Conservation (phyloP, 805 yeast genomes). For the Metschnikowia peoriensis region DNA sequence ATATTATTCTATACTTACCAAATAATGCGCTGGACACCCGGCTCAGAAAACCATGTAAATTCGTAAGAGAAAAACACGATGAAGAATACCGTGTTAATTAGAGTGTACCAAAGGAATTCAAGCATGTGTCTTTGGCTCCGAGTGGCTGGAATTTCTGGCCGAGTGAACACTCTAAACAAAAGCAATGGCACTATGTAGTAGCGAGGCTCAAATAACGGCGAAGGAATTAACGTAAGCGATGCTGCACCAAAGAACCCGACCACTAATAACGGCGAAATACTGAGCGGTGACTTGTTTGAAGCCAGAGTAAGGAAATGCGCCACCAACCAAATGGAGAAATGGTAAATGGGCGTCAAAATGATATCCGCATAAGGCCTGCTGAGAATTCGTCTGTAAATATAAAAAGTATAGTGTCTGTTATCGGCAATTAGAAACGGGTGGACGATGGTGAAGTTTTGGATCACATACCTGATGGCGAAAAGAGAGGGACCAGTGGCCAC, state of each 20-base stretch:
- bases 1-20: constrained; percentile 54
- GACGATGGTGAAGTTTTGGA: constrained; percentile 63
- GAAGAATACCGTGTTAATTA: constrained; percentile 53
- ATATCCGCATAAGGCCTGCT: constrained; percentile 46
- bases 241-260: constrained; percentile 53
- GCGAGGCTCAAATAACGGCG: constrained; percentile 93
- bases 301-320: constrained; percentile 2
- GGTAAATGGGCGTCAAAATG: constrained; percentile 65
- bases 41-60: constrained; percentile 67
- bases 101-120: constrained; percentile 64
- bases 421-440: constrained; percentile 94
- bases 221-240: constrained; percentile 67
- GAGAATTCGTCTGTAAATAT: constrained; percentile 70
- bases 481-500: constrained; percentile 12
- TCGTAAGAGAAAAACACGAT: constrained; percentile 57
- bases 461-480: constrained; percentile 41
- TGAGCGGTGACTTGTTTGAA: constrained; percentile 6
- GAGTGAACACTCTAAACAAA: constrained; percentile 62
- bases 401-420: constrained; percentile 91
- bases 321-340: constrained; percentile 48
- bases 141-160: constrained; percentile 18
- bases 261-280: constrained; percentile 37
- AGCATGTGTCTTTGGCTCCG: constrained; percentile 22
- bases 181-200: constrained; percentile 82
- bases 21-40: constrained; percentile 72